These are phyloP conservation scores for Ampelocalamus luodianensis DNA, from an alignment of 176 grass and related monocot species.

Conservation along the genomic window DNA sequence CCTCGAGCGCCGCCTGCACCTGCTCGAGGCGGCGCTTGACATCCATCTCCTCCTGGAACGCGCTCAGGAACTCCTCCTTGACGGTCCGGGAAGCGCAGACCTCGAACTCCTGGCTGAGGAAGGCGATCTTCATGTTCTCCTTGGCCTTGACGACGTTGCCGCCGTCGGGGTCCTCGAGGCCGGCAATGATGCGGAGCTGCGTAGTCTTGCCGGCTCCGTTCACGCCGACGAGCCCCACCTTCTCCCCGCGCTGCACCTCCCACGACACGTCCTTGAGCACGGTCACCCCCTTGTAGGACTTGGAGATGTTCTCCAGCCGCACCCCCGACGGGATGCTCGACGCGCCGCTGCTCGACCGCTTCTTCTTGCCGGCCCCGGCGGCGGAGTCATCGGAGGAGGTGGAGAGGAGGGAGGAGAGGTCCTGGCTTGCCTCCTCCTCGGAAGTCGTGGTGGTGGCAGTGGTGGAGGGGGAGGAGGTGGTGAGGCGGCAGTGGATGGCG, in stretches of 20 bases:
- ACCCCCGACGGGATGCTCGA: constrained; percentile 89
- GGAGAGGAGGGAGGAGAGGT: constrained; percentile 64
- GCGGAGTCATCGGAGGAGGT: constrained; percentile 27
- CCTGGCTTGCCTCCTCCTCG: neutral
- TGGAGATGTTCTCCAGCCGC: constrained; percentile 78
- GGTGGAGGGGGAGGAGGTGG: constrained; percentile 43
- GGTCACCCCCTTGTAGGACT: constrained; percentile 80
- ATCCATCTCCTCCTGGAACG: constrained; percentile 91
- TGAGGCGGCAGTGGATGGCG: constrained; percentile 52
- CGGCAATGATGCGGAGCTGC: constrained; percentile 80
- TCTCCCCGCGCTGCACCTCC: constrained; percentile 97
- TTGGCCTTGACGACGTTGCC: constrained; percentile 82
- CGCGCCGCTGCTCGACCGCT: constrained; percentile 69
- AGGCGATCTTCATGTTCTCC: constrained; percentile 83
- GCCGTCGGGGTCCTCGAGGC: constrained; percentile 76
- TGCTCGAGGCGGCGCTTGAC: constrained; percentile 72
- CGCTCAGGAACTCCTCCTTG: constrained; percentile 74
- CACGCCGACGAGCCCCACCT: constrained; percentile 91
- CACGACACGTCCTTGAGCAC: constrained; percentile 85
- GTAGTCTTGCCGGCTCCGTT: constrained; percentile 97
- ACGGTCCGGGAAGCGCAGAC: constrained; percentile 75
- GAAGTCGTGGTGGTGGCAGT: constrained; percentile 44
- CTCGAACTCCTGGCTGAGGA: constrained; percentile 94
- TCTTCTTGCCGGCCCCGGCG: constrained; percentile 51
- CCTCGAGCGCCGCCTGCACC: constrained; percentile 76